A percentile compares a stretch with the other conserved stretches of the same genome.
Conservation (phyloP, 805 yeast genomes). For the Ogataea pini region DNA sequence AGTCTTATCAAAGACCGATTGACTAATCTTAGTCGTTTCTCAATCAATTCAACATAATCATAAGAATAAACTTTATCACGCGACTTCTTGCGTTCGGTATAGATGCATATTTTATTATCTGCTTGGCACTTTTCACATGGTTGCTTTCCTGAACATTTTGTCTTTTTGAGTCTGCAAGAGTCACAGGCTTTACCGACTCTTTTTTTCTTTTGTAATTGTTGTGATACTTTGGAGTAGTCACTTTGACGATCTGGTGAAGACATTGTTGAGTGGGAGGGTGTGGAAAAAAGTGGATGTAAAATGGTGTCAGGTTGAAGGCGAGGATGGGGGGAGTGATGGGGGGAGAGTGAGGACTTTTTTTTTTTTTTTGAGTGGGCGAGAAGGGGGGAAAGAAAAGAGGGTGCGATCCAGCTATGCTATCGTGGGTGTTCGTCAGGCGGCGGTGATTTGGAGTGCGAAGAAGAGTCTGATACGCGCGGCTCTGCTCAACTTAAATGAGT, state of each 20-base stretch:
- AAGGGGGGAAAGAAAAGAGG: no score
- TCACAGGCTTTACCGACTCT: conserved; percentile 68
- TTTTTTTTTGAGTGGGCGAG: no score
- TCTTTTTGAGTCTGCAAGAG: conserved; percentile 60
- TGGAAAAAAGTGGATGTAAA: not conserved
- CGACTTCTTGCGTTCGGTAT: conserved; percentile 53
- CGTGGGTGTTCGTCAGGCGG: not conserved
- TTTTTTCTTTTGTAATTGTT: conserved; percentile 39
- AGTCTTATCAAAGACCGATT: conserved; percentile 50
- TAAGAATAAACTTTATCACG: conserved; percentile 57
- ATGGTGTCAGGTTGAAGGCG: not conserved
- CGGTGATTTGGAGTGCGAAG: not conserved
- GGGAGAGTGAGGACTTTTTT: no score
- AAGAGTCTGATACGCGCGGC: no score
- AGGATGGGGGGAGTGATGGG: no score
- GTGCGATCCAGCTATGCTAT: no score
- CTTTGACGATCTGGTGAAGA: conserved; percentile 10
- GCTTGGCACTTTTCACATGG: conserved; percentile 58
- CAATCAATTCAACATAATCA: conserved; percentile 65
- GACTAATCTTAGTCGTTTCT: conserved; percentile 54
- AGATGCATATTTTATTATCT: conserved; percentile 61
- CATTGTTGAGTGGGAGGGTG: not conserved
- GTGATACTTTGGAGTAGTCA: conserved; percentile 6
- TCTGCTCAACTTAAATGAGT: no score
- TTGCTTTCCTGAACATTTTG: conserved; percentile 62